Evolutionary conservation across 768 basidiomycete genomes (phyloP), one percentile per base, ranked within the genome.

Genomic region (Gymnopilus dilepis): DNA sequence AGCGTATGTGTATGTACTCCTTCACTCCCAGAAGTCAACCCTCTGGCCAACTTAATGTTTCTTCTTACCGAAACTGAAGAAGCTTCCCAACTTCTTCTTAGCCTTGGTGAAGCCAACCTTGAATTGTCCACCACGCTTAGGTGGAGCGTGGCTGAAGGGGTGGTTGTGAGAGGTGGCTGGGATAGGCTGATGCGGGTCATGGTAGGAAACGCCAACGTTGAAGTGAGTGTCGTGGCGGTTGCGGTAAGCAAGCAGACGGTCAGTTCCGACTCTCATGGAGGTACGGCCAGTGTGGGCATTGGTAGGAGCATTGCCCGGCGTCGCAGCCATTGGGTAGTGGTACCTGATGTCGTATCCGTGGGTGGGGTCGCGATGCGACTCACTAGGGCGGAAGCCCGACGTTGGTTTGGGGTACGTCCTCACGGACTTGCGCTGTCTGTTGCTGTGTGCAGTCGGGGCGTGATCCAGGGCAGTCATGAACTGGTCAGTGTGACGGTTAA

Each of bases 141-240:
- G 34, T 15, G 33, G 6, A 19, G 53, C 53, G 40, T 19, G 21
- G 17, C 21, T 24, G 38, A 54, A 56, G 22, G 54, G 34, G 28
- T 56, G 53, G 19, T 54, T 54, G 22, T 54, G 33, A 9, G 53
- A 26, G 8, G 31, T 54, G n/a, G 31, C 38, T 17, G 53, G 53
- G 6, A 54, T 54, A 37, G 53, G 53, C 7, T 24, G 19, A 34
- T 33, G 34, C 15, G 53, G 37, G 26, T 54, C 37, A 17, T 54
- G 53, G 17, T 54, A 54, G 24, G 53, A 54, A 21, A 54, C 53
- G 19, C 53, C 53, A 24, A 54, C 13, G 53, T 54, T 40, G 33
- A 54, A 54, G 22, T 40, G 53, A 34, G 33, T n/a, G 21, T 54
- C 53, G 24, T 22, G 19, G 3, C 22, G 7, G 22, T 54, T 37